Percentiles rank a stretch among this genome's conserved stretches.
These are phyloP conservation scores for Phaffia australis DNA, from an alignment of 768 basidiomycete species.

Conservation along the genomic window DNA sequence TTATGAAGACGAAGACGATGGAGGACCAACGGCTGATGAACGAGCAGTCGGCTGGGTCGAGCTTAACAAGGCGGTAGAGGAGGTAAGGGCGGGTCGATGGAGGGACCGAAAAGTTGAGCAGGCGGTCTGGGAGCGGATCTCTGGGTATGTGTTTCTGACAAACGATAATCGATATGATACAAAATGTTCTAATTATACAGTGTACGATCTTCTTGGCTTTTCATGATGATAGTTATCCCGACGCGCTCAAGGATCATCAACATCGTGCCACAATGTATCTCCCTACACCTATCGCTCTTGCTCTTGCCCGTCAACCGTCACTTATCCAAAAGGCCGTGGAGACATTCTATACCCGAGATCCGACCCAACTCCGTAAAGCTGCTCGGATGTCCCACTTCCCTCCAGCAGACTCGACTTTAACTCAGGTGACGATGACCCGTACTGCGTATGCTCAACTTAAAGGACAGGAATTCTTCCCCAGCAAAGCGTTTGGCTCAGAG, in stretches of 20 bases:
- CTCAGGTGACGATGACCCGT: constrained; percentile 65
- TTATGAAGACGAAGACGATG: constrained; percentile 44
- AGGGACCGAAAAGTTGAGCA: constrained; percentile 51
- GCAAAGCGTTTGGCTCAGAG: constrained; percentile 67
- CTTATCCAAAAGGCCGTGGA: constrained; percentile 80
- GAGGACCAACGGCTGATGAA: background rate
- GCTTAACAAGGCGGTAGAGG: constrained; percentile 31
- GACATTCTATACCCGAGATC: constrained; percentile 91
- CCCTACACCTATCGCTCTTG: constrained; percentile 66
- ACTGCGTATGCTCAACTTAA: constrained; percentile 87
- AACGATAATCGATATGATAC: background rate
- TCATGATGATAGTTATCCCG: constrained; percentile 53
- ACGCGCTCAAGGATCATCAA: constrained; percentile 50
- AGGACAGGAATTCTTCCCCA: constrained; percentile 84
- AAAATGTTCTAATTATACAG: background rate
- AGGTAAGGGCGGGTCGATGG: constrained; percentile 36
- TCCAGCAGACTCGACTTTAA: constrained; percentile 48
- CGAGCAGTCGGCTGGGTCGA: constrained; percentile 29
- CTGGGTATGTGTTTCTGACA: constrained; percentile 43
- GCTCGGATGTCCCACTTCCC: constrained; percentile 85
- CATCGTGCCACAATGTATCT: constrained; percentile 71
- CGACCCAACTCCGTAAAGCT: constrained; percentile 72
- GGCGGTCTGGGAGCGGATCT: constrained; percentile 59
- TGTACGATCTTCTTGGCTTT: background rate
- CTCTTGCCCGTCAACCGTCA: constrained; percentile 51